These are phyloP conservation scores for Schizonepeta tenuifolia DNA, from an alignment of 257 asterid genomes.

Conservation along the genomic window DNA sequence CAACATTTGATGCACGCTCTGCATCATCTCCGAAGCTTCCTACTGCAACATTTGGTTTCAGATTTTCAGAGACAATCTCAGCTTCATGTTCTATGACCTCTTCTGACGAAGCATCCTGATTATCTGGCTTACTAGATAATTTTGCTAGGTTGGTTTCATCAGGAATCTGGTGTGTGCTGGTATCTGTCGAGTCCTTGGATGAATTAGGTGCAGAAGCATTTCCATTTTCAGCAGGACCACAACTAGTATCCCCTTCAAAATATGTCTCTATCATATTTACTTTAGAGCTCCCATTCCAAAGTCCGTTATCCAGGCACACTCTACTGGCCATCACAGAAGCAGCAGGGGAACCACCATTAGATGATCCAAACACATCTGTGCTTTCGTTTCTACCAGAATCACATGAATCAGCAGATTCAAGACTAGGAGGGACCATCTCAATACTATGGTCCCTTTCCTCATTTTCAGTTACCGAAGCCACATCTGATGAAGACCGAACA, in stretches of 20 bases:
- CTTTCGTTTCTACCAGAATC: slow-evolving; percentile 28
- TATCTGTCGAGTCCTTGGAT: slow-evolving; percentile 31
- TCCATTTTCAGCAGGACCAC: slow-evolving; percentile 27
- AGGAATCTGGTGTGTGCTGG: slow-evolving; percentile 16
- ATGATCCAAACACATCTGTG: slow-evolving; percentile 26
- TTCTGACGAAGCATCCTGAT: slow-evolving; percentile 28
- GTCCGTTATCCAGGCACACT: slow-evolving; percentile 18
- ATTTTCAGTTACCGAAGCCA: slow-evolving; percentile 28
- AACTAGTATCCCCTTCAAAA: slow-evolving; percentile 29
- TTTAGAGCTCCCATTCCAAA: slow-evolving; percentile 33
- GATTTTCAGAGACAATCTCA: slow-evolving; percentile 27
- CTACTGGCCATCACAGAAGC: slow-evolving; percentile 22
- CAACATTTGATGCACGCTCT: slow-evolving; percentile 30
- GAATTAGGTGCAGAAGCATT: slow-evolving; percentile 35
- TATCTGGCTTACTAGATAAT: slow-evolving; percentile 19
- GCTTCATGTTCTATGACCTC: slow-evolving; percentile 21
- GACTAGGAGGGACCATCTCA: slow-evolving; percentile 34
- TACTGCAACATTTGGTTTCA: slow-evolving; percentile 28
- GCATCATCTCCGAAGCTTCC: slow-evolving; percentile 25
- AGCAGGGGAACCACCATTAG: slow-evolving; percentile 21
- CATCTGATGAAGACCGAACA: slow-evolving; percentile 34
- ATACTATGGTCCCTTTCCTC: slow-evolving; percentile 33
- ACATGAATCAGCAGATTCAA: slow-evolving; percentile 32
- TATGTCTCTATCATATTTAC: slow-evolving; percentile 31
- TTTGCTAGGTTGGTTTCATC: slow-evolving; percentile 35